Base-by-base conservation (phyloP, 306 rosid species). In the Trifolium pratense region DNA sequence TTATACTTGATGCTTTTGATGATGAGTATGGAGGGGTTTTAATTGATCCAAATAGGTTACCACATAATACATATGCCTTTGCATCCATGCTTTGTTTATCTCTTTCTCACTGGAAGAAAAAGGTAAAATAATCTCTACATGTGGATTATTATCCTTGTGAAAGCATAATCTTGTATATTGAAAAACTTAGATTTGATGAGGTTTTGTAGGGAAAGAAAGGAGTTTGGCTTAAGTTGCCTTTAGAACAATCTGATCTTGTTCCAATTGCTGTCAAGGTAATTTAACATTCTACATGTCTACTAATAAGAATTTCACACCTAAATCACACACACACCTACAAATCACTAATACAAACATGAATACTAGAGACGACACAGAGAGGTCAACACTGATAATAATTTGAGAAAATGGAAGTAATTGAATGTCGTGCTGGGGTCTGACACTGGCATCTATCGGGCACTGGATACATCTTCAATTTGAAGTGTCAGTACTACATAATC, bases 1-100 rank as follows among this genome's bases (percentile, higher is more conserved):
- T 59, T 58, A 79, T 86, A 17, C 94, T 94, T 68, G 89, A 84
- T 61, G 92, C 96, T 10, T 78, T 85, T 73, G 96, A 89, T 81
- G 99, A 94, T 68, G 89, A 87, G 78, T 94, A 94, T 77, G 99
- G 90, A 1, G 97, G 99, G 49, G 84, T 94, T 71, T 74, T 94
- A 6, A 78, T 94, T 80, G 83, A 89, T 84, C 85, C 92, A 15
- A 85, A 83, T 17, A 68, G 81, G 60, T 76, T 94, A 46, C 96
- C 99, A 63, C 34, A 75, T 5, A 76, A 83, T 25, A 82, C 89
- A 9, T 80, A 70, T 31, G 80, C 81, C 37, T 94, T 94, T 77
- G 84, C 85, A 21, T 66, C 74, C 55, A 23, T 81, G 62, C 86
- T 94, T 70, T 87, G 75, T 53, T 84, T 79, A 53, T 91, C 99